Evolutionary conservation across 345 rosid genomes (phyloP), one percentile per base, ranked within the genome.

Genomic region (Odontarrhena argentea): DNA sequence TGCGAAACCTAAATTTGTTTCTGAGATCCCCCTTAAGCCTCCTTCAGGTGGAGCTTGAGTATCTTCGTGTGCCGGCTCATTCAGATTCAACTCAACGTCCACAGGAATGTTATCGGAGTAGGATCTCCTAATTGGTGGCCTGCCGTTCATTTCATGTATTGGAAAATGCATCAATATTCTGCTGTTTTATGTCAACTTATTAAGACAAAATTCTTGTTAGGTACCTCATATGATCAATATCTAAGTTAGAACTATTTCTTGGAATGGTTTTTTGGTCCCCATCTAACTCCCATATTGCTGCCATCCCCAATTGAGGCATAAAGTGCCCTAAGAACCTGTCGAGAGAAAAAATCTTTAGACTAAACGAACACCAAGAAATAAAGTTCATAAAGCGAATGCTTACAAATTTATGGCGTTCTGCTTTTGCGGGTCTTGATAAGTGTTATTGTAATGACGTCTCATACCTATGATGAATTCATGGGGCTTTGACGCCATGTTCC

Each of bases 371-470:
- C 3, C 14, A 45, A 44, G 10, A 49, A 28, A 28, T 1, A 26
- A 2, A 46, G 10, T 22, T 6, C 4, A 7, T 32, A 22, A 46
- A 56, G 13, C 24, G 18, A 22, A 26, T 55, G 59, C 74, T 47
- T 68, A 74, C 78, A 74, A 8, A 74, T 67, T 68, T 69, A 74
- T 74, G 48, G 78, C 78, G 18, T 68, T 68, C 47, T 74, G 77
- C 46, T 74, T 74, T 7, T 67, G 40, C 8, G 41, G 35, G 32
- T 74, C 77, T 14, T 60, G 69, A 44, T 54, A 54, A 51, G 77
- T 46, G 14, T 74, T 74, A 57, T n/a, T 68, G 46, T 54, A 74
- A 53, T 74, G 53, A 61, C 77, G 77, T 24, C 26, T 32, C 30
- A 68, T 0, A 47, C 69, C 73, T 54, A 44, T 74, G 30, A 61